Percentiles rank a stretch among this genome's conserved stretches.
Conservation (phyloP, 2,329 filamentous ascomycete species). For the Onygenales sp. region DNA sequence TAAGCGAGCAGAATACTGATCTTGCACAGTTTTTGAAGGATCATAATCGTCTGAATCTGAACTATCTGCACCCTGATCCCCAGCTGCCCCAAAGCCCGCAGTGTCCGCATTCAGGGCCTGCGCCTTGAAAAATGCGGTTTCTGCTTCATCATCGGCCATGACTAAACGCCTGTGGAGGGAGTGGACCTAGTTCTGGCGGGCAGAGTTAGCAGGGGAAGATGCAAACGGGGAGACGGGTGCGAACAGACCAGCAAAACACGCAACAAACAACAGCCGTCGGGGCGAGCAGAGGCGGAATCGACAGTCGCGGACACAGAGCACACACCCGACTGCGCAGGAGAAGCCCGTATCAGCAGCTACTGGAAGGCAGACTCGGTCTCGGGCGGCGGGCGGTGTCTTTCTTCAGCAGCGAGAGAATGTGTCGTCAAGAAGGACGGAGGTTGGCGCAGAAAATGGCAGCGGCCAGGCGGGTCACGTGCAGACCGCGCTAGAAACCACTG, state of each 20-base stretch:
- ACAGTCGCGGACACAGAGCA: no score
- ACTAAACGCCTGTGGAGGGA: slow-evolving; percentile 4
- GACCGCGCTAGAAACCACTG: neutral
- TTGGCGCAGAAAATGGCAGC: no score
- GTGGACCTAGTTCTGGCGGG: neutral
- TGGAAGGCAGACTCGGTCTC: no score
- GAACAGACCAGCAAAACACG: neutral
- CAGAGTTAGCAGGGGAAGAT: neutral
- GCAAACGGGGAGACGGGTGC: neutral
- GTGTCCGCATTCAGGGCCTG: slow-evolving; percentile 36
- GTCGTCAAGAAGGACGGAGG: no score
- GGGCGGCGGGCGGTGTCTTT: no score
- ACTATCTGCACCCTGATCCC: slow-evolving; percentile 43
- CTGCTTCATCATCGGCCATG: slow-evolving; percentile 46
- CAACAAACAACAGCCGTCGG: neutral
- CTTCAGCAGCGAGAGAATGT: no score
- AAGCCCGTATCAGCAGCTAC: no score
- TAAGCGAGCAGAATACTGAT: slow-evolving; percentile 27
- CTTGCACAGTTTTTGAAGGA: slow-evolving; percentile 39
- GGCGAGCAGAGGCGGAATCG: no score
- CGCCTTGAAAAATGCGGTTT: slow-evolving; percentile 44
- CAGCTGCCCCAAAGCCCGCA: slow-evolving; percentile 33
- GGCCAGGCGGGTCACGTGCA: neutral
- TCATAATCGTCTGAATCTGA: slow-evolving; percentile 49
- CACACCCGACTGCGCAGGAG: no score